Percentiles rank a stretch among this genome's conserved stretches.
These are phyloP conservation scores for Sporothrix curviconia DNA, from an alignment of 2,329 filamentous ascomycete genomes.

Conservation along the genomic window DNA sequence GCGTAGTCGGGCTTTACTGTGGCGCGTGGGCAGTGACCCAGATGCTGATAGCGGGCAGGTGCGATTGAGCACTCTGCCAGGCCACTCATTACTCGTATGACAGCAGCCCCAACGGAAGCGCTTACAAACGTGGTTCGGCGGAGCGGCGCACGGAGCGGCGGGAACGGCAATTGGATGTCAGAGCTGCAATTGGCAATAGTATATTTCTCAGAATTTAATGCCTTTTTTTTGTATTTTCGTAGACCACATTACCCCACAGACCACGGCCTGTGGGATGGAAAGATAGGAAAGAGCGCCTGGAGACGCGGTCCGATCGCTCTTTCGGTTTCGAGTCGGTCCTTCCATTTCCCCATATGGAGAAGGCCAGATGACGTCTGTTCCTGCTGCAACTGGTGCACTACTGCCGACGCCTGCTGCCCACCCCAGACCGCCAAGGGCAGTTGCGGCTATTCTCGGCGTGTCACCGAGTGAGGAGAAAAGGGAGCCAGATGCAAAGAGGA, in stretches of 20 bases:
- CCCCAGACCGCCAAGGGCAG: background rate
- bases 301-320: too few relatives aligned
- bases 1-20: background rate
- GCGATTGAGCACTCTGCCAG: too few relatives aligned
- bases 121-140: background rate
- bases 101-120: too few relatives aligned
- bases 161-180: background rate
- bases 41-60: slow-evolving; percentile 11
- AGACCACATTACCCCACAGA: too few relatives aligned
- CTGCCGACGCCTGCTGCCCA: background rate
- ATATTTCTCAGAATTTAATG: too few relatives aligned
- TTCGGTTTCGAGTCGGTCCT: too few relatives aligned
- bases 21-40: background rate
- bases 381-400: background rate
- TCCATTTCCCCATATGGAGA: too few relatives aligned
- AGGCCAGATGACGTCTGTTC: slow-evolving; percentile 13
- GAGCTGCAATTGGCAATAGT: too few relatives aligned
- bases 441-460: slow-evolving; percentile 19
- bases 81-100: too few relatives aligned
- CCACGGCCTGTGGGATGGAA: too few relatives aligned
- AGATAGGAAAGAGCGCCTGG: too few relatives aligned
- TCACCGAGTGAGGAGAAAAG: slow-evolving; percentile 6
- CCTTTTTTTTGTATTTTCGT: too few relatives aligned
- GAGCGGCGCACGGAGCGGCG: background rate
- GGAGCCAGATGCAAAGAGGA: slow-evolving; percentile 3